These are phyloP conservation scores for Blepharisma stoltei DNA, from an alignment of 73 alveolate genomes.

Conservation along the genomic window DNA sequence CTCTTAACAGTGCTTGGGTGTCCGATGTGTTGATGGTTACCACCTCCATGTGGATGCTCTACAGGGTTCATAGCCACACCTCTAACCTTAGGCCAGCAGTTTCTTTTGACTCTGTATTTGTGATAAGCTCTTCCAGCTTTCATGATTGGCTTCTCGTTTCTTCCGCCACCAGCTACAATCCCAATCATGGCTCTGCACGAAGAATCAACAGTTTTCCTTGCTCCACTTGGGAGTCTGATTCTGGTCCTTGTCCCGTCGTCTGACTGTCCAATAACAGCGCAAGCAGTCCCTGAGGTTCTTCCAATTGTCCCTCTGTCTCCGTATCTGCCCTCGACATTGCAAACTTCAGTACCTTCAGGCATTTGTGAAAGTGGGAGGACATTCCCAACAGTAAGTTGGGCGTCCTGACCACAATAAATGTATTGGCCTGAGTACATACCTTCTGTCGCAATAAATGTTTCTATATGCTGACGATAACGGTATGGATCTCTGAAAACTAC, in stretches of 20 bases:
- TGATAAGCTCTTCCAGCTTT: neutral
- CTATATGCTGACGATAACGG: no score
- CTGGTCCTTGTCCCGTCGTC: neutral
- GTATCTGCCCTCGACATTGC: no score
- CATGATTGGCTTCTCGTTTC: neutral
- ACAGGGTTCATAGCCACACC: neutral
- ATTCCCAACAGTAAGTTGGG: no score
- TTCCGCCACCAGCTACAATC: neutral
- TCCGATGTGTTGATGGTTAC: neutral
- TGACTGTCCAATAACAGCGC: no score
- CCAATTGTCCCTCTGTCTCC: no score
- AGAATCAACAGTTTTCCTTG: neutral
- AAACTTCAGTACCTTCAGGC: no score
- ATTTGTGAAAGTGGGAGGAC: no score
- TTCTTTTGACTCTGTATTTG: neutral
- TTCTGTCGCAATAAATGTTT: no score
- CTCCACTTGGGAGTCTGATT: neutral
- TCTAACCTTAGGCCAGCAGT: neutral
- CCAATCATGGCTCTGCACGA: neutral
- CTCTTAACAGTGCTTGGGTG: neutral
- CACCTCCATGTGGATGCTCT: neutral
- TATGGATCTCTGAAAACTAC: no score
- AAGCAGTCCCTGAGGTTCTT: no score
- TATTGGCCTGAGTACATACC: no score
- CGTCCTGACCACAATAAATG: no score